Evolutionary conservation across 371 early-diverging fungal genomes (phyloP), one percentile per base, ranked within the genome.

Genomic region (Rhizopus delemar): DNA sequence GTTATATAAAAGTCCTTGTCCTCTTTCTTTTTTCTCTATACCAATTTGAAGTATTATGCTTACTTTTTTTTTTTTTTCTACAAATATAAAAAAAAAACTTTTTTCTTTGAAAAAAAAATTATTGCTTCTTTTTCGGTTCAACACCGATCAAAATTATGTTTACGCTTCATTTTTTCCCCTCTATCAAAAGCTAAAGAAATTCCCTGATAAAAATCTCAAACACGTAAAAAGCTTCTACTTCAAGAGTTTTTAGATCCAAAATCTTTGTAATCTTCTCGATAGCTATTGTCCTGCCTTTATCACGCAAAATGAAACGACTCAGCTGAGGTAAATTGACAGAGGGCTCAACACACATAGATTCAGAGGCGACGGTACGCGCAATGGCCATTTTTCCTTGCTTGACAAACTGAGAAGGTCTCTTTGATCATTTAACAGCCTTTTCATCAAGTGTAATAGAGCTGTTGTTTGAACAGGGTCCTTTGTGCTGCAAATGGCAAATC

Each of bases 241-340:
- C 60, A 31, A 50, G 54, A 22, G 60, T 34, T 56, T 22, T 9
- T 9, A 35, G 22, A 4, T 78, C 81, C 43, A 81, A 59, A 33
- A 97, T 78, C 82, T 93, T 93, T 62, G 90, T 87, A 32, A 97
- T 81, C 74, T 94, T 93, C 64, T 97, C 97, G 61, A 98, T 90
- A 35, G 97, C 98, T 74, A 98, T 88, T 16, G 98, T 96, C 80
- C 88, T 91, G 41, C 90, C 91, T 86, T 97, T 96, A 70, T 97
- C 96, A 68, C 99, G 91, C 29, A 98, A 81, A 32, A 95, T 97
- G 82, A 98, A 97, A 50, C 99, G 87, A 48, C 99, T 97, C 32
- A 98, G 76, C 73, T 95, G 96, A 51, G 93, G 90, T 65, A 89
- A 87, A 35, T 93, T 91, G n/a, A 80, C 83, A 75, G 88, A 96